Evolutionary conservation across 495 filamentous ascomycete genomes (phyloP).

Genomic region (Copromyces sp.): DNA sequence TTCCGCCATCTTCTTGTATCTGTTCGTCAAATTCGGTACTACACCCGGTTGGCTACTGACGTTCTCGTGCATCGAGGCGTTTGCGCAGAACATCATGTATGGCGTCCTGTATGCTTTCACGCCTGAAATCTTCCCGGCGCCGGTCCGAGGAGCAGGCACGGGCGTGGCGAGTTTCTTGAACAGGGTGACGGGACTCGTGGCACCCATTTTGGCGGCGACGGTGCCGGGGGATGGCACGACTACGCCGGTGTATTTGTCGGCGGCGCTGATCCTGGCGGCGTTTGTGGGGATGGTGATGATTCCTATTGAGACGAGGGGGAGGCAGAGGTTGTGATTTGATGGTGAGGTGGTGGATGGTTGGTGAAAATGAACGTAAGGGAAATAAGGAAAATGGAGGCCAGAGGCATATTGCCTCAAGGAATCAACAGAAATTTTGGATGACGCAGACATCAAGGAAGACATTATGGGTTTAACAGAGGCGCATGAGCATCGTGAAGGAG

Average conservation of each 20-base stretch:
- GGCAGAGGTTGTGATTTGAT: conserved; percentile 50
- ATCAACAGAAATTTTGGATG: not conserved
- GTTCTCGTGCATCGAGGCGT: conserved; percentile 68
- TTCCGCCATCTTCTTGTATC: conserved; percentile 65
- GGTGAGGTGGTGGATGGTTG: not conserved
- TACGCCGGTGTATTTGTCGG: conserved; percentile 64
- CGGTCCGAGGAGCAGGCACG: conserved; percentile 68
- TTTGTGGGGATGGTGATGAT: conserved; percentile 52
- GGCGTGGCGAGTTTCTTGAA: conserved; percentile 67
- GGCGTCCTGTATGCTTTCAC: conserved; percentile 83
- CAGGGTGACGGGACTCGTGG: conserved; percentile 60
- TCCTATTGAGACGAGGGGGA: conserved; percentile 67
- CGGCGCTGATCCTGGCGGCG: conserved; percentile 56
- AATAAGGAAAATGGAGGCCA: not conserved
- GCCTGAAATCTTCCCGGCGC: conserved; percentile 73
- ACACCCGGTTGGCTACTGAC: conserved; percentile 52
- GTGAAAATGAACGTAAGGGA: not conserved
- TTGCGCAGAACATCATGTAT: conserved; percentile 74
- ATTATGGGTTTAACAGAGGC: not conserved
- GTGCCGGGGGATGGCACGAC: conserved; percentile 54
- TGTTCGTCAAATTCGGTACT: conserved; percentile 45
- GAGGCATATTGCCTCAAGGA: too few relatives aligned
- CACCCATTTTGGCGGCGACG: conserved; percentile 68
- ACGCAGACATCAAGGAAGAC: not conserved
- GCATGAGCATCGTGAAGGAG: not conserved